These are phyloP conservation scores for Cyclotella baltica DNA, from an alignment of 108 stramenopile species.

Conservation along the genomic window DNA sequence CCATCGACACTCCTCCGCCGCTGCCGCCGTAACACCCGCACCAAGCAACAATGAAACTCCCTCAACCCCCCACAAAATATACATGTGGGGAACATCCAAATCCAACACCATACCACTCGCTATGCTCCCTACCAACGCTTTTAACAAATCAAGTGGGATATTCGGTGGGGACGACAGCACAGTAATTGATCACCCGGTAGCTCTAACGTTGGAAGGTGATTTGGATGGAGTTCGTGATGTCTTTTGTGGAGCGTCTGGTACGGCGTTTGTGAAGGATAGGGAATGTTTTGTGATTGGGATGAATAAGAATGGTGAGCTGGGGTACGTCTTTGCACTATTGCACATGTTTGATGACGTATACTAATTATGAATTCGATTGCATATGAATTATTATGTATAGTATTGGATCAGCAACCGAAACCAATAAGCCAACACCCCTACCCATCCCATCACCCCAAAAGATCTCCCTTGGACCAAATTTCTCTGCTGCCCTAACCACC, in stretches of 20 bases:
- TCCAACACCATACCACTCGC: conserved; percentile 37
- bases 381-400: conserved; percentile 10
- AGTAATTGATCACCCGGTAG: conserved; percentile 44
- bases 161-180: conserved; percentile 32
- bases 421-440: conserved; percentile 19
- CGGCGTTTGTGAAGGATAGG: conserved; percentile 67
- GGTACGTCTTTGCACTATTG: conserved; percentile 28
- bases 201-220: conserved; percentile 10
- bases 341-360: conserved; percentile 4
- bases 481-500: conserved; percentile 63
- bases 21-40: not conserved
- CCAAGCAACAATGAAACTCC: not conserved
- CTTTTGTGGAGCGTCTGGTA: conserved; percentile 75
- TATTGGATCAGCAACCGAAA: conserved; percentile 37
- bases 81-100: conserved; percentile 57
- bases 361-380: conserved; percentile 23
- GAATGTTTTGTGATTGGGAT: conserved; percentile 65
- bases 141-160: not conserved
- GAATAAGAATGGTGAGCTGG: conserved; percentile 84
- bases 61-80: conserved; percentile 12
- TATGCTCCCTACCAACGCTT: conserved; percentile 5
- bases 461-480: conserved; percentile 62
- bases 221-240: conserved; percentile 5
- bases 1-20: not conserved
- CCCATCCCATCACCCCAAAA: conserved; percentile 30